Evolutionary conservation across 2,329 filamentous ascomycete genomes (phyloP), one percentile per base, ranked within the genome.

Genomic region (Exophiala oligosperma): DNA sequence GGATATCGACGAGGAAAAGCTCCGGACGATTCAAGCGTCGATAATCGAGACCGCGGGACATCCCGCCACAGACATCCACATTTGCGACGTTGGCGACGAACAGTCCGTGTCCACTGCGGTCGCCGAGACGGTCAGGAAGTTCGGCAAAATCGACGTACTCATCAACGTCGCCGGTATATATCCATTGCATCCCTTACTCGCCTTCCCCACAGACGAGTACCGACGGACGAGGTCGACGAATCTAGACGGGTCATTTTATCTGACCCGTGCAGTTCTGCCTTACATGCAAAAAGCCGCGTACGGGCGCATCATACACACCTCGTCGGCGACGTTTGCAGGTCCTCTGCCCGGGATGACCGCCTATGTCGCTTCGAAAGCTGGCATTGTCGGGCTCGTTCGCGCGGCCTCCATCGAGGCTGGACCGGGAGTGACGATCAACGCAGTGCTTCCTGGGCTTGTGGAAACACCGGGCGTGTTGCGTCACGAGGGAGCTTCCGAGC

Each of bases 361-460:
- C 4, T 77, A 77, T 57, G 69, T 69, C 11, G 66, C 75, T 2
- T 72, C 72, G 64, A 77, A 77, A 56, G 71, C 74, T 0, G 75
- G 74, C 1, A 62, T 75, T 5, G 65, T 73, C 50, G 75, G 74
- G 4, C 69, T 78, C 67, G 77, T 75, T 48, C 63, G 69, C 38
- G 71, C 70, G 40, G 73, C 74, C 43, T 70, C 69, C 32, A 69
- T 69, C 48, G 75, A 77, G 66, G 71, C 76, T 50, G 75, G 74
- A 0, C 46, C 35, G 5, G 72, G 72, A 1, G 68, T 77, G 17
- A 61, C 78, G 0, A 74, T 81, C 4, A 81, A 81, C 52, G 79
- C 76, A 56, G 74, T 82, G 29, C 77, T 81, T 76, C 79, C 79
- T 0, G 78, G 78, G 0, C 70, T 76, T 1, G 77, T 81, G 32